Conservation (phyloP, 108 stramenopile genomes). For the Aureococcus anophagefferens region DNA sequence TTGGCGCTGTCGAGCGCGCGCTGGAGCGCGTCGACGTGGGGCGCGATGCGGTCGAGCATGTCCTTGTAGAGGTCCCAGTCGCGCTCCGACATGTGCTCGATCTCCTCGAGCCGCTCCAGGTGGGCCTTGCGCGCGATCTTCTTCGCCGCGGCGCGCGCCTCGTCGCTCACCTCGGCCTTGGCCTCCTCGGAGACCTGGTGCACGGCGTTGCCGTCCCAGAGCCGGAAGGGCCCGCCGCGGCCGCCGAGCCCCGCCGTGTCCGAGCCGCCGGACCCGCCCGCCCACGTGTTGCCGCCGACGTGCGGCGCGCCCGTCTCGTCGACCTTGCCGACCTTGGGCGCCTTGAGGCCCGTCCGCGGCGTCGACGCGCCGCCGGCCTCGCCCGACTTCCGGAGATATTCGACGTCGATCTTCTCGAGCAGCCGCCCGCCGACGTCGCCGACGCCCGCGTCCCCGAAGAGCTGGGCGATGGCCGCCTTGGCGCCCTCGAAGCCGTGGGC, state of each 20-base stretch:
- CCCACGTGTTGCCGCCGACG: constrained; percentile 74
- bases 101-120: constrained; percentile 52
- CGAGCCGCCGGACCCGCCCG: constrained; percentile 75
- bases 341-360: neutral
- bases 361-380: neutral
- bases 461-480: no score
- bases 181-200: constrained; percentile 74
- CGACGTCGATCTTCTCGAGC: neutral
- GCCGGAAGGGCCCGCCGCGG: constrained; percentile 74
- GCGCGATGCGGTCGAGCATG: constrained; percentile 42
- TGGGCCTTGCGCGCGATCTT: constrained; percentile 63
- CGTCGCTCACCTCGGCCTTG: constrained; percentile 67
- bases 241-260: constrained; percentile 87
- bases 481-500: neutral
- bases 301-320: neutral
- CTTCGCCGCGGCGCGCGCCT: constrained; percentile 46
- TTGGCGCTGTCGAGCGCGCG: constrained; percentile 45
- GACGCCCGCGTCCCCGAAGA: neutral
- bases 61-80: constrained; percentile 61
- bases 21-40: constrained; percentile 48
- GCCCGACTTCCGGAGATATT: neutral
- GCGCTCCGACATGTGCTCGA: constrained; percentile 56
- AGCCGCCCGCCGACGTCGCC: no score
- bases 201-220: constrained; percentile 63
- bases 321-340: neutral